These are phyloP conservation scores for Rutidosis leptorrhynchoides DNA, from an alignment of 129 eudicot species.

Conservation along the genomic window DNA sequence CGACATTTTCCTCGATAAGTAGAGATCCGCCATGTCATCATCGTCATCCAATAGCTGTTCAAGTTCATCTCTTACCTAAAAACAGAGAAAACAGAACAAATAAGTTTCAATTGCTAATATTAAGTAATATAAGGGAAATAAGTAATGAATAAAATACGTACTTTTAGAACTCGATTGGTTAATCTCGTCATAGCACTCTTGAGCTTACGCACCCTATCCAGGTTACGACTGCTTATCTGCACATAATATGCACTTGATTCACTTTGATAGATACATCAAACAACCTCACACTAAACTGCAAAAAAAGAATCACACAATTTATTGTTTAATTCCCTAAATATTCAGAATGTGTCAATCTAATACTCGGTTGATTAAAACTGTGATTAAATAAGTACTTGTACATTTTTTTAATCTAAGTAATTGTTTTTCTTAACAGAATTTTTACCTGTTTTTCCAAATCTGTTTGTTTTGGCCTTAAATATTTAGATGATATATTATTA, in stretches of 20 bases:
- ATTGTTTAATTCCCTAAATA: neutral
- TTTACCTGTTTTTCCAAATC: neutral
- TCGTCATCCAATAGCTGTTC: slow-evolving; percentile 85
- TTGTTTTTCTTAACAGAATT: too few relatives aligned
- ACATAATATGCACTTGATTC: slow-evolving; percentile 24
- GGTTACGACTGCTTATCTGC: slow-evolving; percentile 94
- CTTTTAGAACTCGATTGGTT: slow-evolving; percentile 87
- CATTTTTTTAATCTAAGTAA: too few relatives aligned
- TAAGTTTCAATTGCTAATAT: neutral
- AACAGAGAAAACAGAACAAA: neutral
- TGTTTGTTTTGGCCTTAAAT: neutral
- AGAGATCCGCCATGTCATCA: slow-evolving; percentile 86
- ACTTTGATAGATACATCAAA: slow-evolving; percentile 12
- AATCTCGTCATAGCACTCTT: slow-evolving; percentile 93
- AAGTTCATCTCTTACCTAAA: slow-evolving; percentile 78
- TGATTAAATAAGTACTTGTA: too few relatives aligned
- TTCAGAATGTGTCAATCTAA: neutral
- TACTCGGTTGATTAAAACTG: neutral
- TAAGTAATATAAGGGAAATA: neutral
- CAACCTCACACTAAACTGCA: slow-evolving; percentile 21
- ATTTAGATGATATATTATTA: neutral
- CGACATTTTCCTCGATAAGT: slow-evolving; percentile 55
- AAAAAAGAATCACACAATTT: slow-evolving; percentile 10
- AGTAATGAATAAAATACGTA: slow-evolving; percentile 27
- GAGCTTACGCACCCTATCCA: slow-evolving; percentile 91